Percentiles rank a stretch among this genome's conserved stretches.
phyloP scores from a whole-genome alignment of 192 early-diverging fungal genomes.

The Coemansia sp. region DNA sequence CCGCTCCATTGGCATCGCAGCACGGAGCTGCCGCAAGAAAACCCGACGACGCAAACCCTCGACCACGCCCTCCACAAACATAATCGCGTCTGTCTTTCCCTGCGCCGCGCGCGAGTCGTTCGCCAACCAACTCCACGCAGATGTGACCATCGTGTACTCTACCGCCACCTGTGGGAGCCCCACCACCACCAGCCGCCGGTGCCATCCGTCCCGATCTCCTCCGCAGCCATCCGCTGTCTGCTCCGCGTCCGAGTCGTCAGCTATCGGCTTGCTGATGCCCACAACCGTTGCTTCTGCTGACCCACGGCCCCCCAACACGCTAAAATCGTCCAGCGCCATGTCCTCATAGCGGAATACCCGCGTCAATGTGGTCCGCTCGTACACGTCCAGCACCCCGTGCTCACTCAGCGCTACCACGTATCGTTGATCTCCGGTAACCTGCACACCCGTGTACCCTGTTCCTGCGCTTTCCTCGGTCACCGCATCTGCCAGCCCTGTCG shows the following conservation, averaged over 20 bases:
- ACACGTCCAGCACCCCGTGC: constrained; percentile 30
- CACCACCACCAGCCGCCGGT: constrained; percentile 26
- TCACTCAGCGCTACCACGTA: constrained; percentile 35
- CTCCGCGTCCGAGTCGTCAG: constrained; percentile 3
- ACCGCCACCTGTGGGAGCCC: constrained; percentile 23
- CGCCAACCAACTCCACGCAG: constrained; percentile 36
- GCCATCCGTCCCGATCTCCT: not conserved
- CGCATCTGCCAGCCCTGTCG: constrained; percentile 23
- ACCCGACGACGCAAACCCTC: constrained; percentile 15
- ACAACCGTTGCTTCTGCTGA: not conserved
- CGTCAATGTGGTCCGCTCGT: constrained; percentile 45
- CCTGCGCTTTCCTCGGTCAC: constrained; percentile 28
- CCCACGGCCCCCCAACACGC: constrained; percentile 7
- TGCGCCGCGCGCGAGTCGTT: constrained; percentile 15
- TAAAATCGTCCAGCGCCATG: constrained; percentile 31
- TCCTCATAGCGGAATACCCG: constrained; percentile 39
- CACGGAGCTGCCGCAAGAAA: constrained; percentile 27
- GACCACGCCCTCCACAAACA: constrained; percentile 38
- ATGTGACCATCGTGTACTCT: constrained; percentile 26
- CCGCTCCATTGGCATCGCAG: constrained; percentile 40
- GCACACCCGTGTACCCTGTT: constrained; percentile 21
- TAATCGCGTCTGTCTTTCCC: constrained; percentile 19
- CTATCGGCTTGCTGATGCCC: constrained; percentile 23
- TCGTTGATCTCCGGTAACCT: constrained; percentile 22
- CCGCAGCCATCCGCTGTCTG: not conserved